Evolutionary conservation across 345 rosid species (phyloP).

Genomic region (Populus deltoides): DNA sequence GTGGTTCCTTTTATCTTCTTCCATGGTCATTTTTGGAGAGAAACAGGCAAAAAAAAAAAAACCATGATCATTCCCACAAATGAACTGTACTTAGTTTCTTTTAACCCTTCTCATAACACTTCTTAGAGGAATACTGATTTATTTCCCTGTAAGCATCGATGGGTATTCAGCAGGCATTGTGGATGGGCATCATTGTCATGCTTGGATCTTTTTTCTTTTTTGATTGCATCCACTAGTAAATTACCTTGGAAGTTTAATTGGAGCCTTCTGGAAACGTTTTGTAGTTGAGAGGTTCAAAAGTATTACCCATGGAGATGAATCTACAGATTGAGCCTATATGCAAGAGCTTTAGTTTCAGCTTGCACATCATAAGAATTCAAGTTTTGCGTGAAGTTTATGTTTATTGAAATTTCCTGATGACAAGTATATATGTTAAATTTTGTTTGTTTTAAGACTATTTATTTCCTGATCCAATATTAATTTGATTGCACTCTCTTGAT

Average conservation of each 20-base stretch:
- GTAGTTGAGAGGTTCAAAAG: not conserved
- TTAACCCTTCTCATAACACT: not conserved
- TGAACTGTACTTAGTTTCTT: not conserved
- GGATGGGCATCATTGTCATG: not conserved
- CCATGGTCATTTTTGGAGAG: not conserved
- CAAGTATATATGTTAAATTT: not conserved
- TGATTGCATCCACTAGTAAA: not conserved
- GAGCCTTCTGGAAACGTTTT: not conserved
- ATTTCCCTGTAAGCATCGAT: not conserved
- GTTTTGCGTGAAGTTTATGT: not conserved
- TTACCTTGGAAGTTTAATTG: not conserved
- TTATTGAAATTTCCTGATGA: not conserved
- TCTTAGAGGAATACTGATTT: no score
- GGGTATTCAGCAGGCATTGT: not conserved
- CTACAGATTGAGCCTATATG: not conserved
- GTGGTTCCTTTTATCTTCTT: not conserved
- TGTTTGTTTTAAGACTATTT: not conserved
- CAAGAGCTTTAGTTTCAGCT: not conserved
- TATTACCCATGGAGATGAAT: not conserved
- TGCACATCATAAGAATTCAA: not conserved
- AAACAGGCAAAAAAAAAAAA: not conserved
- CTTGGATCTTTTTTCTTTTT: not conserved
- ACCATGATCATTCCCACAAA: not conserved
- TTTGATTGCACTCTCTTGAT: not conserved
- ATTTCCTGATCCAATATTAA: not conserved